These are phyloP conservation scores for Cutaneotrichosporon dermatis DNA, from an alignment of 1,284 basidiomycete genomes.

Conservation along the genomic window DNA sequence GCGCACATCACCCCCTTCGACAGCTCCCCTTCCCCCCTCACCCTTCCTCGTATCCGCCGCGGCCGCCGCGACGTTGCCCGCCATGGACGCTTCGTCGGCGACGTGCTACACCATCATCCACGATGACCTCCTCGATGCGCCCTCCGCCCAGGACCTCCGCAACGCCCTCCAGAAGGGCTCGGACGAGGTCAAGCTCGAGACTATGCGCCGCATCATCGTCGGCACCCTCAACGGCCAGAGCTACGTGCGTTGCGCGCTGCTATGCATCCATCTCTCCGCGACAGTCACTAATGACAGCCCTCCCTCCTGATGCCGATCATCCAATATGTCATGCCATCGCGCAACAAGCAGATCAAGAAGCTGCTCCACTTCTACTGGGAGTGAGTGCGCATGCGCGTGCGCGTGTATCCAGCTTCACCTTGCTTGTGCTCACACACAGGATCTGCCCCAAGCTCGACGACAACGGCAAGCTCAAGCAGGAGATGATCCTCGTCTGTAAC, in stretches of 20 bases:
- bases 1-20: neutral
- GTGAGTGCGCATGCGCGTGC: constrained; percentile 29
- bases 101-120: constrained; percentile 83
- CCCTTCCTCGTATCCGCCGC: neutral
- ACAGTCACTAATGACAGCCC: constrained; percentile 55
- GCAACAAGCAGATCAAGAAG: constrained; percentile 98
- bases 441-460: constrained; percentile 98
- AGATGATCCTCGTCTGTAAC: constrained; percentile 99
- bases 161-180: constrained; percentile 82
- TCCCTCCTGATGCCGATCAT: constrained; percentile 95
- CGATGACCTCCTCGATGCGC: constrained; percentile 64
- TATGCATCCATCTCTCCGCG: too few relatives aligned
- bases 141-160: constrained; percentile 78
- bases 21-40: neutral
- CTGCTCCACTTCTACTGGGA: constrained; percentile 99
- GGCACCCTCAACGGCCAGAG: constrained; percentile 93
- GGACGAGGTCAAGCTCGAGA: constrained; percentile 96
- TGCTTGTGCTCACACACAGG: constrained; percentile 19
- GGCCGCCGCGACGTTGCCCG: constrained; percentile 18
- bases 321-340: constrained; percentile 92
- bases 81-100: constrained; percentile 43
- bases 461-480: constrained; percentile 95
- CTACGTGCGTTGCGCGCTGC: constrained; percentile 47
- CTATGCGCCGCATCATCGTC: constrained; percentile 90
- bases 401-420: too few relatives aligned